Evolutionary conservation across 2,329 filamentous ascomycete species (phyloP), one percentile per base, ranked within the genome.

Genomic region (Fusarium haematococcum): DNA sequence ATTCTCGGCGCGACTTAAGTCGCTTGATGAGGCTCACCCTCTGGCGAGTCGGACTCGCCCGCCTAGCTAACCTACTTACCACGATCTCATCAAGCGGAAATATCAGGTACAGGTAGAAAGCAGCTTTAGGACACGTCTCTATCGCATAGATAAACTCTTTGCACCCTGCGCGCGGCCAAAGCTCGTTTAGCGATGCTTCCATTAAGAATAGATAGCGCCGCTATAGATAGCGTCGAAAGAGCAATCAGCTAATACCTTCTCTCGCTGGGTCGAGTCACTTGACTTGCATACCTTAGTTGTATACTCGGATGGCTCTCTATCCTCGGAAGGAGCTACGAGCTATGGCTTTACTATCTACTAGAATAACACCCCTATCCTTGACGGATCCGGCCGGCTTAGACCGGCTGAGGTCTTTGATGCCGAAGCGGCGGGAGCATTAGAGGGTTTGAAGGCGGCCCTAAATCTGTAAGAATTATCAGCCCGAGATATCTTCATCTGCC

Each of bases 381-480:
- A 50, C 6, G 23, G 23, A 27, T 50, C 25, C 2, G 45, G 20
- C 4, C 23, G 45, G 1, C 45, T 50, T 16, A 60, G 50, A 20
- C 57, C 35, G 39, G 59, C 72, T 5, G 67, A 75, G 35, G 68
- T 75, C 32, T 74, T 75, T 25, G 60, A 75, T 37, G 65, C 67
- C 7, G 63, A 74, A 54, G 75, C 67, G 1, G 62, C 25, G 7
- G 64, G 73, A n/a, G 68, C 65, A 9, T 39, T 71, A 32, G 66
- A 73, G 30, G 70, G 60, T 27, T 63, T 57, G 1, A 68, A 63
- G 35, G 70, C 73, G 4, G 65, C 61, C n/a, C 41, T 43, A 1
- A 13, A 43, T 5, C 10, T 43, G 10, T 10, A 43, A 1, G 41
- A 56, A 27, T 62, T 18, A 54, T 14, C 25, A 37, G 57, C 62